phyloP scores from a whole-genome alignment of 148 eudicot genomes.

The Tetragonia tetragonoides region DNA sequence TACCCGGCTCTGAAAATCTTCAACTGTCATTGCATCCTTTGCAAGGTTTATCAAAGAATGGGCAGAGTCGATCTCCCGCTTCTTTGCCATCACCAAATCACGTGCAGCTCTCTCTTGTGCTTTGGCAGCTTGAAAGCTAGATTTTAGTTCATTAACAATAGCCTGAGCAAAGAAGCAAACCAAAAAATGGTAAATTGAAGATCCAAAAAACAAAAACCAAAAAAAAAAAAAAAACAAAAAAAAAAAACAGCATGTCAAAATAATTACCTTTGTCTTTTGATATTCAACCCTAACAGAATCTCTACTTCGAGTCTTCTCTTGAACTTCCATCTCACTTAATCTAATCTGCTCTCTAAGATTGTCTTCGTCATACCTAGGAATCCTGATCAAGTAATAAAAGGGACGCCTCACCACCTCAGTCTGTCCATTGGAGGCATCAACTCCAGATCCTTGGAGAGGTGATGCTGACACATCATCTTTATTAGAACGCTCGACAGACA shows the following conservation, averaged over 20 bases:
- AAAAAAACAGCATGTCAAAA: slow-evolving; percentile 7
- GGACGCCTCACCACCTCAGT: slow-evolving; percentile 49
- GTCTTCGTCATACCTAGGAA: slow-evolving; percentile 74
- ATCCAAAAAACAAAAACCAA: not conserved
- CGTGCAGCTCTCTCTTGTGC: slow-evolving; percentile 59
- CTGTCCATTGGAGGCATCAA: slow-evolving; percentile 37
- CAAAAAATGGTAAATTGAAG: slow-evolving; percentile 6
- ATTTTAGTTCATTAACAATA: slow-evolving; percentile 31
- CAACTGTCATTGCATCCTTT: slow-evolving; percentile 71
- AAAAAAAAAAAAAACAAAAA: not conserved
- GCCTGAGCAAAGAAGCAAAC: slow-evolving; percentile 45
- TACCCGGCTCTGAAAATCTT: slow-evolving; percentile 69
- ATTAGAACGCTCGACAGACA: slow-evolving; percentile 22
- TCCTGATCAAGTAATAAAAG: slow-evolving; percentile 63
- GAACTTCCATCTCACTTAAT: slow-evolving; percentile 46
- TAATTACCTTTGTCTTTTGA: slow-evolving; percentile 48
- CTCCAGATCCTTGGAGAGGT: slow-evolving; percentile 32
- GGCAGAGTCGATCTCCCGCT: slow-evolving; percentile 69
- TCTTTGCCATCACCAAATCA: slow-evolving; percentile 48
- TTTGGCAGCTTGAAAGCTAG: slow-evolving; percentile 44
- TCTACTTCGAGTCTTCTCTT: slow-evolving; percentile 58
- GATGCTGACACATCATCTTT: slow-evolving; percentile 31
- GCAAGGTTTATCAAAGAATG: slow-evolving; percentile 58
- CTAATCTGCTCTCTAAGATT: slow-evolving; percentile 55
- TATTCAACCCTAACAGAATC: slow-evolving; percentile 54